phyloP scores from a whole-genome alignment of 1,139 yeast genomes.

The Suhomyces maxii region DNA sequence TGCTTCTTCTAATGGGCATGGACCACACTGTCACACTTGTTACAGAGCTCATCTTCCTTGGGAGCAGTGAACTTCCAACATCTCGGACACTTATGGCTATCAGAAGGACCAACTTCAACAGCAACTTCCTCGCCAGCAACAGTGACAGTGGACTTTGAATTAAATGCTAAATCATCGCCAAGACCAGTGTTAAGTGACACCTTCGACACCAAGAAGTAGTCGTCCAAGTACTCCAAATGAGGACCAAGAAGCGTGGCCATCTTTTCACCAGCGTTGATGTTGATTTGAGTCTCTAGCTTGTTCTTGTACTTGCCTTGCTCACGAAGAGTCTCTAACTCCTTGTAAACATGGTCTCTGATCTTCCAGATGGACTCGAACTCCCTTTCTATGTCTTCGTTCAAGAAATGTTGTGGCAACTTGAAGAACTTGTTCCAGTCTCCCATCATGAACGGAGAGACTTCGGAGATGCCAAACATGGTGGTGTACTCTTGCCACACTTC shows the following conservation, averaged over 20 bases:
- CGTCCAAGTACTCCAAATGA: constrained; percentile 43
- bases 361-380: constrained; percentile 45
- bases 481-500: constrained; percentile 77
- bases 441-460: constrained; percentile 54
- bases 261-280: constrained; percentile 26
- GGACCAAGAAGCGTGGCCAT: constrained; percentile 15
- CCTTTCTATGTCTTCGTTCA: constrained; percentile 30
- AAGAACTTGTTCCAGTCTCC: constrained; percentile 38
- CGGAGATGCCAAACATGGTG: constrained; percentile 26
- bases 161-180: not conserved
- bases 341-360: constrained; percentile 52
- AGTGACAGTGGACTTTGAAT: constrained; percentile 6
- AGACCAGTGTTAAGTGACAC: constrained; percentile 35
- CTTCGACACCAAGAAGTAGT: constrained; percentile 67
- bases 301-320: constrained; percentile 51
- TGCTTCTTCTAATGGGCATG: not conserved
- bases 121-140: constrained; percentile 29
- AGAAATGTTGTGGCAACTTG: constrained; percentile 27
- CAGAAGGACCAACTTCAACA: constrained; percentile 46
- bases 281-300: constrained; percentile 60
- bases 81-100: constrained; percentile 73
- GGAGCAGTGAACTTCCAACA: constrained; percentile 83
- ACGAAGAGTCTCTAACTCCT: constrained; percentile 34
- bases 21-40: constrained; percentile 55
- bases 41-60: constrained; percentile 56